Evolutionary conservation across 805 yeast species (phyloP), one percentile per base, ranked within the genome.

Genomic region (Ogataea thermomethanolica): DNA sequence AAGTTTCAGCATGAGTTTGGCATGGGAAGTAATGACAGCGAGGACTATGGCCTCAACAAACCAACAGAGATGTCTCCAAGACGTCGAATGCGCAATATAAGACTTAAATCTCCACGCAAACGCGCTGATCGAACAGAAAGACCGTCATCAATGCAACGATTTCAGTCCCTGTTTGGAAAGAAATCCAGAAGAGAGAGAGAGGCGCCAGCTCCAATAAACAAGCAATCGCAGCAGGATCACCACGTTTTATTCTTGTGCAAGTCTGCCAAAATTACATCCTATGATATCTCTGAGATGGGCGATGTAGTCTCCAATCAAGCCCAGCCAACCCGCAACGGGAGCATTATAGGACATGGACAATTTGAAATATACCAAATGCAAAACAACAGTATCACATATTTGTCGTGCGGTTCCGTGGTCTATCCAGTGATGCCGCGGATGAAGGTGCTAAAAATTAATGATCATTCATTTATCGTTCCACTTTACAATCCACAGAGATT

Each of bases 401-500:
- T 82, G 29, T 74, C 78, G 9, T 82, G 88, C 61, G 89, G 85
- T 0, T 67, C 78, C 5, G 75, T 86, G 27, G 74, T 84, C 2
- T 84, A 84, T 54, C 95, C 95, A 4, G 73, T 86, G 10, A 62
- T 86, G 37, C 86, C 88, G 3, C 75, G 71, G 45, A 58, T 81
- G 39, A 74, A 78, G 50, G 67, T 86, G 2, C 58, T 83, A 44
- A 65, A 84, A 50, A 68, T 73, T 8, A 62, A 65, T 15, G 46
- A 43, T 33, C 67, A 66, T 35, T 74, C 71, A 49, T 81, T 81
- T 49, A 68, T 82, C 2, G 56, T 85, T 12, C 81, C 88, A 0
- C 69, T 86, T 42, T 77, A 76, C 21, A 84, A 84, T 51, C 95
- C 95, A 0, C 82, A 79, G 46, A 65, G 91, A 51, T 84, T 78